Evolutionary conservation across 108 stramenopile species (phyloP), one percentile per base, ranked within the genome.

Genomic region (Epithemia pelagica): DNA sequence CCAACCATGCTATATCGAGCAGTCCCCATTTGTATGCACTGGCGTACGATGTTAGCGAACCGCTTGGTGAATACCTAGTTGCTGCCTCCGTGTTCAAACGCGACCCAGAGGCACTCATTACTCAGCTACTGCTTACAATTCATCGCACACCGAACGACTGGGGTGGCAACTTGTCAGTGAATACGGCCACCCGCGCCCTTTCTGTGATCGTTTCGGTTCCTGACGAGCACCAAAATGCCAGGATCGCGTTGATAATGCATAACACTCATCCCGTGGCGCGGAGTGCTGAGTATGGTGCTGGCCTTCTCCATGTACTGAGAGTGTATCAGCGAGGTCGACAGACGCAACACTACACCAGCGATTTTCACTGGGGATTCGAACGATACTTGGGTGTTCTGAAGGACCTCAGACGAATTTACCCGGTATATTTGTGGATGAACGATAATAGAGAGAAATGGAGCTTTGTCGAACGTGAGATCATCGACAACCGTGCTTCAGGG

Each of bases 341-440:
- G 19, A 28, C 67, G 19, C 71, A 74, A 23, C 30, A 65, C 1
- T 79, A 80, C 64, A 53, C 70, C 23, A 75, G 75, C 58, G 78
- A 88, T 30, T 24, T 69, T 3, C 60, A 69, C 28, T 75, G 66
- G 51, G 64, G 77, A n/a, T 77, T 67, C 55, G 82, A 87, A 25
- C 77, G 77, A 61, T 89, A 86, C 63, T 56, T 86, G 26, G 76
- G 77, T 8, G 28, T 95, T 22, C 54, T 91, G 27, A 75, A 76
- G 58, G 73, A 79, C 24, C 61, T 95, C 52, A 57, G 72, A 58
- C 66, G 68, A 26, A 64, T 81, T 26, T 66, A 72, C 28, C 61
- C 73, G n/a, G 81, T 91, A 25, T 76, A 54, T 25, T 60, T 62
- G 25, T 92, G 91, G 91, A 86, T 92, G 91, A 64, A 52, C 24